Evolutionary conservation across 306 rosid genomes (phyloP).

Genomic region (Datisca glomerata): DNA sequence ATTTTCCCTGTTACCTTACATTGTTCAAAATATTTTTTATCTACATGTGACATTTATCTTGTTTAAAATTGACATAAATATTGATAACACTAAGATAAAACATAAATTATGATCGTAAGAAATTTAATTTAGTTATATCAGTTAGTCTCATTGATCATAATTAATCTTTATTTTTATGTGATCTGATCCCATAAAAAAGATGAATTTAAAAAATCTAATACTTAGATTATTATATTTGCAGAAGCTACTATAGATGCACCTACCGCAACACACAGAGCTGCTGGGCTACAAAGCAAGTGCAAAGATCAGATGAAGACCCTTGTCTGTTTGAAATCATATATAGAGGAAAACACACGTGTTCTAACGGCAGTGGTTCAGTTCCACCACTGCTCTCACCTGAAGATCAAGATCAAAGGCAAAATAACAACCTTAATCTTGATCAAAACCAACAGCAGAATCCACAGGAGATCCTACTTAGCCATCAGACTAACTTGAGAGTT

Average conservation of each 20-base stretch:
- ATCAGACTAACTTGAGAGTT: constrained; percentile 21
- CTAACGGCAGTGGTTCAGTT: constrained; percentile 34
- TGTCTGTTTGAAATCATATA: constrained; percentile 67
- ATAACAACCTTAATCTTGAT: not conserved
- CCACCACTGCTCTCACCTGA: constrained; percentile 42
- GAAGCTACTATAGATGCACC: constrained; percentile 96
- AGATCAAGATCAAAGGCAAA: constrained; percentile 30
- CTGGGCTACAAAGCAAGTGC: constrained; percentile 92
- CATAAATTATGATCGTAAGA: not conserved
- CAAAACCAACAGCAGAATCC: not conserved
- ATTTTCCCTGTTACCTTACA: not conserved
- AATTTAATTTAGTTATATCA: not conserved
- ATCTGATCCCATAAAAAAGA: no score
- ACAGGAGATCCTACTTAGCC: constrained; percentile 8
- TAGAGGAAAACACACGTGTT: constrained; percentile 68
- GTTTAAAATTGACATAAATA: not conserved
- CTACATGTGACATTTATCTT: no score
- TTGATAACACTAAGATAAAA: not conserved
- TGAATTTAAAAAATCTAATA: no score
- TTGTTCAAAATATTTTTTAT: no score
- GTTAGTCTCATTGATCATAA: no score
- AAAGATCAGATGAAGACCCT: constrained; percentile 84
- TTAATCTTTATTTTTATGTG: no score
- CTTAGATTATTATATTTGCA: no score
- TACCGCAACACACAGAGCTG: constrained; percentile 64